Base-by-base conservation (phyloP, 2,329 filamentous ascomycete species). In the Periconia macrospinosa region DNA sequence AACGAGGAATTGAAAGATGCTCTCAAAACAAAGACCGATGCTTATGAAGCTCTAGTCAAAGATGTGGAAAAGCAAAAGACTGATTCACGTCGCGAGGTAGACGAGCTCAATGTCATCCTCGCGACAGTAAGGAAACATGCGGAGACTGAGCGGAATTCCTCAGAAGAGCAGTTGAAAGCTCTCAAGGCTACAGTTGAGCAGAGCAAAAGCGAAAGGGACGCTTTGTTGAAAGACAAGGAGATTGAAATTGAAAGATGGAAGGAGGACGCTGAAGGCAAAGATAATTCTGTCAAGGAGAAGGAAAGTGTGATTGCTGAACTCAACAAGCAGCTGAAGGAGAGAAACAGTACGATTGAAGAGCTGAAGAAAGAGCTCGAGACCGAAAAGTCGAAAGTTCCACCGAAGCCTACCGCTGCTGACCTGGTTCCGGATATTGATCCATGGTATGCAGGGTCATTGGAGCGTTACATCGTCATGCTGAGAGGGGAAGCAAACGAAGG, bases 361-460 rank as follows among this genome's bases (percentile, higher is more conserved):
- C 33, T 62, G 11, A 55, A 56, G 30, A 46, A 41, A 35, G 55
- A 70, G 44, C 57, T 69, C 18, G 68, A 69, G 19, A 56, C 58
- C 13, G 69, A 72, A 50, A 68, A 56, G 45, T 43, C 52, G 19
- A 69, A 61, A 44, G 62, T 66, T 17, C 10, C 41, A 10, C 54
- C 58, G 3, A 62, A 64, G 37, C 59, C 66, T 30, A 63, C 64
- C n/a, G 55, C 69, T 43, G 58, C 59, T 20, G 71, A 75, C 50
- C 53, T 74, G 47, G 77, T 83, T 58, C 79, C 79, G 20, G 81
- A 83, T 58, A 71, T 85, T n/a, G 80, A 83, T 55, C 78, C 81
- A 2, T 84, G 82, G 79, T 84, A 79, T 58, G 80, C 77, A 58
- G 80, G 81, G 2, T 84, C 82, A 23, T 65, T 85, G 45, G 78